These are phyloP conservation scores for Bipolaris sorokiniana DNA, from an alignment of 2,329 filamentous ascomycete species.

Conservation along the genomic window DNA sequence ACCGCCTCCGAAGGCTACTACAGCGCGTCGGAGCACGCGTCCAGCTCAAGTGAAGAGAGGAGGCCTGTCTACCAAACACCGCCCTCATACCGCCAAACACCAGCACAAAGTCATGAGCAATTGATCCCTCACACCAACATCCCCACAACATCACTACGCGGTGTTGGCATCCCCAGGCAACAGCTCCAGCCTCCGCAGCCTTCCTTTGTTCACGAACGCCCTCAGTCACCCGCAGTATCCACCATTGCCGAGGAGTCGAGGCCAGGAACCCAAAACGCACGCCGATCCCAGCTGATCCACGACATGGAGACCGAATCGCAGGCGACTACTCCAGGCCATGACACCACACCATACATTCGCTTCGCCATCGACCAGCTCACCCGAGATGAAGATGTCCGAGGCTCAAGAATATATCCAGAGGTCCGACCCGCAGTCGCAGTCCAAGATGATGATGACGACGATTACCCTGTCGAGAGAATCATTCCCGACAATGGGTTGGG, in stretches of 20 bases:
- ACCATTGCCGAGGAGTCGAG: conserved; percentile 42
- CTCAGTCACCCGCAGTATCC: conserved; percentile 38
- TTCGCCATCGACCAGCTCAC: conserved; percentile 90
- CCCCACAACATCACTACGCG: conserved; percentile 42
- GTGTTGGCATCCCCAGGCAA: conserved; percentile 42
- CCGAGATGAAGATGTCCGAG: conserved; percentile 68
- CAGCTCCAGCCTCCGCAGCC: conserved; percentile 22
- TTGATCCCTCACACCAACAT: conserved; percentile 34
- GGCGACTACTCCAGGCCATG: conserved; percentile 67
- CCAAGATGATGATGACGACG: conserved; percentile 36
- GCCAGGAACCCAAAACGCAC: conserved; percentile 34
- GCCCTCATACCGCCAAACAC: conserved; percentile 43
- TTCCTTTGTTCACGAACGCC: conserved; percentile 24
- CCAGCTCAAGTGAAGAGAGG: conserved; percentile 46
- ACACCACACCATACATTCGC: conserved; percentile 86
- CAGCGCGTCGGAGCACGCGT: conserved; percentile 52
- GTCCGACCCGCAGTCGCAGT: conserved; percentile 11
- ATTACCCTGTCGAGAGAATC: conserved; percentile 60
- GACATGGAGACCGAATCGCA: conserved; percentile 45
- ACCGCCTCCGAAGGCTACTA: conserved; percentile 59
- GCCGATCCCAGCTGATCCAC: conserved; percentile 25
- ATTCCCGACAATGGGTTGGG: conserved; percentile 50
- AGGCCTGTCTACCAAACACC: conserved; percentile 43
- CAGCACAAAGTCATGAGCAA: conserved; percentile 48
- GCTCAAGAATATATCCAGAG: conserved; percentile 57